Base-by-base conservation (phyloP, 257 asterid genomes). In the Jacaranda copaia region DNA sequence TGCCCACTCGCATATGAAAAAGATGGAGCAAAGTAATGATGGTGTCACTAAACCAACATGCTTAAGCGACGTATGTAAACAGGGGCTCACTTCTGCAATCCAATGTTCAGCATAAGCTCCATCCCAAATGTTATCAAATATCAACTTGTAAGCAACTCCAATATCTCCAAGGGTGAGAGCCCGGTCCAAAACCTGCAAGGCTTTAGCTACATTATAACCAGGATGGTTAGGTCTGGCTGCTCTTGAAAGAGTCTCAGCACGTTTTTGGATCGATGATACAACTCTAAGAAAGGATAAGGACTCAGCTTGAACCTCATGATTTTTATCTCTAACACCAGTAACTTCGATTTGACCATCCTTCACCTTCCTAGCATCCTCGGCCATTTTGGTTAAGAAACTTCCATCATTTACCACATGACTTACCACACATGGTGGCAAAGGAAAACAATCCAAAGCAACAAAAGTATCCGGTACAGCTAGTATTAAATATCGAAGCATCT, bases 1-100 rank as follows among this genome's bases (percentile, higher is more conserved):
- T 52, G 94, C 97, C 97, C 97, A 92, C 80, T 90, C 97, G 80
- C 94, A 92, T 64, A 92, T 80, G 80, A 85, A 90, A 79, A 90
- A 90, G 25, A 90, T 77, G 70, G 96, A 87, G 75, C 93, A 92
- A 64, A 88, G 51, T 80, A 87, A 78, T 46, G 93, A 81, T 55
- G 84, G 83, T 65, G 84, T 71, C 73, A 86, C 88, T 38, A 70
- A 65, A 36, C 93, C 86, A 59, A 86, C 86, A 79, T 83, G 85
- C 87, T 88, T 88, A 16, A 90, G 90, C 5, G 97, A 86, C 46
- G 90, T 84, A 74, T 87, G 88, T 75, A 92, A 77, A 80, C 88
- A 80, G 32, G 87, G 76, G 79, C 90, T 88, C 77, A 86, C 91
- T 80, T 90, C 92, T 73, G 92, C 81, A 79, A 84, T 80, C 97